Percentiles rank a stretch among this genome's conserved stretches.
Evolutionary conservation across 2,329 filamentous ascomycete species (phyloP).

Genomic region (Xylaria sp.): DNA sequence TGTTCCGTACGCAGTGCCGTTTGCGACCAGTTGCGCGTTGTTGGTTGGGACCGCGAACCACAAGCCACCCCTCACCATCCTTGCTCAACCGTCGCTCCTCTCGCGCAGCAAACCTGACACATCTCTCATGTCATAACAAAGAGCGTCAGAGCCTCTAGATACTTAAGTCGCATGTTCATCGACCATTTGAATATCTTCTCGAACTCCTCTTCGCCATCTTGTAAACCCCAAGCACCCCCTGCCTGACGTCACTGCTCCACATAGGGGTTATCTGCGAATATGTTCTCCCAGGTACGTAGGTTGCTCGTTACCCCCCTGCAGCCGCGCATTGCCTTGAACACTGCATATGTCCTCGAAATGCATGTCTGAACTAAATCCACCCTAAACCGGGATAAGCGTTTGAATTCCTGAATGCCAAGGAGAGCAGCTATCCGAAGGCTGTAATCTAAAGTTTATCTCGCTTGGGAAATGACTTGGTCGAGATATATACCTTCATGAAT

Average conservation of each 20-base stretch:
- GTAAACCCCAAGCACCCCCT: neutral
- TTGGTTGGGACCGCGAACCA: too few relatives aligned
- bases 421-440: neutral
- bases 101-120: neutral
- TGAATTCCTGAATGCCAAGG: neutral
- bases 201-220: neutral
- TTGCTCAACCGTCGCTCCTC: neutral
- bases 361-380: neutral
- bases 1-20: neutral
- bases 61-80: neutral
- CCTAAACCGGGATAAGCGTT: neutral
- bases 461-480: neutral
- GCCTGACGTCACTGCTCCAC: conserved; percentile 4
- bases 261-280: conserved; percentile 7
- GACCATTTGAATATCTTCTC: neutral
- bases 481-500: neutral
- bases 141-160: neutral
- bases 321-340: neutral
- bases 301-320: conserved; percentile 1
- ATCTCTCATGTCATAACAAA: neutral
- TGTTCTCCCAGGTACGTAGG: conserved; percentile 29
- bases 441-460: neutral
- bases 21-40: neutral
- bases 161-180: neutral
- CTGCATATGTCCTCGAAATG: neutral